Evolutionary conservation across 139 green algal species (phyloP).

Genomic region (Parachlorella kessleri): DNA sequence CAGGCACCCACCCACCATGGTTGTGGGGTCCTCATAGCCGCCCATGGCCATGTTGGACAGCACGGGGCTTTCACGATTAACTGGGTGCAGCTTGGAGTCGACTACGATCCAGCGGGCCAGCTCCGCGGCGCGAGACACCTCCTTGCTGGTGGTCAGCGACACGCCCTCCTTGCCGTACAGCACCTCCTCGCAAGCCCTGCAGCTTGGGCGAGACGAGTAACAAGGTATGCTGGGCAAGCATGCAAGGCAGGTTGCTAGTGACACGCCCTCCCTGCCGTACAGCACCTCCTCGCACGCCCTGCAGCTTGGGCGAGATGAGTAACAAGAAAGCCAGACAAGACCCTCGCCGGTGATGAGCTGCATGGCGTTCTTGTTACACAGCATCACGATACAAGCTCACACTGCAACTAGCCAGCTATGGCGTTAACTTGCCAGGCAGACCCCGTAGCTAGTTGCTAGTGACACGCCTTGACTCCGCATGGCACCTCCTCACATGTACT

Average conservation of each 20-base stretch:
- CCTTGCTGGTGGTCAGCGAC: constrained; percentile 58
- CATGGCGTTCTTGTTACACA: too few relatives aligned
- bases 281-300: constrained; percentile 64
- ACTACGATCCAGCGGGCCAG: constrained; percentile 67
- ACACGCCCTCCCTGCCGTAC: constrained; percentile 51
- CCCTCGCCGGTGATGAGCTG: too few relatives aligned
- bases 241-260: constrained; percentile 61
- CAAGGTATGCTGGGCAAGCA: too few relatives aligned
- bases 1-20: constrained; percentile 14
- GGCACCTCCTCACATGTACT: too few relatives aligned
- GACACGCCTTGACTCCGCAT: too few relatives aligned
- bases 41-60: constrained; percentile 41
- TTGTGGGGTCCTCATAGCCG: constrained; percentile 52
- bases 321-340: too few relatives aligned
- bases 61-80: constrained; percentile 36
- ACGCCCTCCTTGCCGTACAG: constrained; percentile 52
- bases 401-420: too few relatives aligned
- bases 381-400: too few relatives aligned
- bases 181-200: constrained; percentile 61
- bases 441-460: too few relatives aligned
- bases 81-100: constrained; percentile 60
- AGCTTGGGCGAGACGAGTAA: too few relatives aligned
- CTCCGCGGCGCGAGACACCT: constrained; percentile 54
- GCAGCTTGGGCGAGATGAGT: too few relatives aligned
- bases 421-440: too few relatives aligned